Evolutionary conservation across 1,284 basidiomycete genomes (phyloP), one percentile per base, ranked within the genome.

Genomic region (Ustilago cynodontis): DNA sequence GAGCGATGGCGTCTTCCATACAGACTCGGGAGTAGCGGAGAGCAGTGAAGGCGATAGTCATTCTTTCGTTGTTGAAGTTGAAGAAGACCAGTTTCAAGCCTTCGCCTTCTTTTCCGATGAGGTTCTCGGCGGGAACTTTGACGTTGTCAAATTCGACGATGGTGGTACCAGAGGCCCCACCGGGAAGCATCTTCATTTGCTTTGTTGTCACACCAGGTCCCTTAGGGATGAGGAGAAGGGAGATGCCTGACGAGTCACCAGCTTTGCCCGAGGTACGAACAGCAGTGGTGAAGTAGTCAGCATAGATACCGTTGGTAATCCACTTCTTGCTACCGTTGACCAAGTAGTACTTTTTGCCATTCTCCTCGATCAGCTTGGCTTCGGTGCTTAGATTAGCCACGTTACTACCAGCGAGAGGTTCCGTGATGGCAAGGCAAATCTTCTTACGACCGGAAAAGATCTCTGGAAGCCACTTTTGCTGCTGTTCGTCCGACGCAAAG

Each of bases 281-380:
- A 0, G 85, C 83, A 2, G 82, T 84, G n/a, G 81, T 84, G 57
- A 82, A 81, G 37, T 59, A 81, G 65, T 80, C 83, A 24, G 81
- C 79, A 50, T 82, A 86, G 65, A 86, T 85, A 31, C 82, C 81
- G 54, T 81, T 73, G 14, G 85, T 86, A 71, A 86, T 86, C 85
- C 82, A 83, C 65, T 86, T 86, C 70, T 87, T 87, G 65, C 41
- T 59, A 6, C 86, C 86, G 43, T 84, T 86, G 65, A 87, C 86
- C 24, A 87, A 76, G 80, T 87, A 87, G 58, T 81, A 78, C 78
- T 83, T 80, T 13, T 71, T 65, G 10, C 73, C 73, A 24, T 85
- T 82, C 49, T 86, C 85, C 13, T 77, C 70, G 18, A 80, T 79
- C 63, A 82, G 79, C 49, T 59, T 75, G 2, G 86, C 86, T 13